phyloP scores from a whole-genome alignment of 2,329 filamentous ascomycete species.

The Stagonosporopsis vannaccii region DNA sequence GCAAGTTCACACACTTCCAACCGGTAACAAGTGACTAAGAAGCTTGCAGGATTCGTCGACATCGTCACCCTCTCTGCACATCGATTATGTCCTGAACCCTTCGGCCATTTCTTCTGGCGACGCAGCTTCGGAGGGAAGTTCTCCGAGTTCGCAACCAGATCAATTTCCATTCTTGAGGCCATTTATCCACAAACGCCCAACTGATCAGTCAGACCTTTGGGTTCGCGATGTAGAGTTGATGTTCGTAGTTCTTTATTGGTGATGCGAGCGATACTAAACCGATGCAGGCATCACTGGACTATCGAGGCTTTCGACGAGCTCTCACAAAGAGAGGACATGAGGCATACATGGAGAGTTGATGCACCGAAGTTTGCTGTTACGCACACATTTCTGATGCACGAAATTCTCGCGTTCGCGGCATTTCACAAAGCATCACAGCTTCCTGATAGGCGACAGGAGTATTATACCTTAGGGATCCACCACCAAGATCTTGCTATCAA shows the following conservation, averaged over 20 bases:
- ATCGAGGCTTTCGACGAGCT: constrained; percentile 35
- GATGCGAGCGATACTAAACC: neutral
- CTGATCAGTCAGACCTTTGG: constrained; percentile 38
- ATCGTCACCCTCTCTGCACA: constrained; percentile 27
- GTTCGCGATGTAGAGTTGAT: constrained; percentile 45
- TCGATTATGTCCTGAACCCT: constrained; percentile 35
- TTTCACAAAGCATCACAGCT: constrained; percentile 47
- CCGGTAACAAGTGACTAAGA: constrained; percentile 1
- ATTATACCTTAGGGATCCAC: constrained; percentile 45
- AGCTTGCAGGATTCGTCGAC: constrained; percentile 23
- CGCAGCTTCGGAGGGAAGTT: constrained; percentile 31
- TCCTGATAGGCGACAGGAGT: constrained; percentile 32
- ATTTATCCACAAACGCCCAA: constrained; percentile 35
- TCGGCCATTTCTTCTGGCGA: constrained; percentile 17
- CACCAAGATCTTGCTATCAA: constrained; percentile 49
- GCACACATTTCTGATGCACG: constrained; percentile 51
- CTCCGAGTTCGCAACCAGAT: constrained; percentile 39
- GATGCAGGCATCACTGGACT: constrained; percentile 43
- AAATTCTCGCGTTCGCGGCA: constrained; percentile 52
- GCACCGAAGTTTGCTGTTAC: constrained; percentile 46
- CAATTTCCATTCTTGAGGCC: constrained; percentile 43
- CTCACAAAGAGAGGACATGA: constrained; percentile 35
- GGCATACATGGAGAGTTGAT: constrained; percentile 43
- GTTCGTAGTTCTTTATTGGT: constrained; percentile 24
- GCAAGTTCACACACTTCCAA: constrained; percentile 19